Percentiles rank a stretch among this genome's conserved stretches.
These are phyloP conservation scores for Ophiostoma perfectum DNA, from an alignment of 2,329 filamentous ascomycete genomes.

Conservation along the genomic window DNA sequence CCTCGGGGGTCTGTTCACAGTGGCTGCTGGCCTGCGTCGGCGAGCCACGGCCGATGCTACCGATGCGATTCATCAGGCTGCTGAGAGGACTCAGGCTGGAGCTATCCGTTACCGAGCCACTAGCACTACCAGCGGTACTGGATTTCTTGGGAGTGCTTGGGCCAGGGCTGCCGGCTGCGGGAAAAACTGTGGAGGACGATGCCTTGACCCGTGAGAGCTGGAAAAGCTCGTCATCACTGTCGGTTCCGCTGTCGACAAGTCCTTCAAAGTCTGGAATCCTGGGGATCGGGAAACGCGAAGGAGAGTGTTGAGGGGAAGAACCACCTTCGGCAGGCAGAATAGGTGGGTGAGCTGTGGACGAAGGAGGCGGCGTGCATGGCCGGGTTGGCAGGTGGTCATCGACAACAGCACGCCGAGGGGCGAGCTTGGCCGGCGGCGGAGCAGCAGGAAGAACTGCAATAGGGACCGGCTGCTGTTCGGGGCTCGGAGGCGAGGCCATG, in stretches of 20 bases:
- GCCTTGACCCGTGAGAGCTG: constrained; percentile 15
- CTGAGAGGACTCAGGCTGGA: constrained; percentile 37
- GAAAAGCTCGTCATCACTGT: constrained; percentile 37
- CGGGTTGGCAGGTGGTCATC: background rate
- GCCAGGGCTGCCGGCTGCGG: background rate
- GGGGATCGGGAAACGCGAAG: constrained; percentile 18
- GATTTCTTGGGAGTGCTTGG: constrained; percentile 12
- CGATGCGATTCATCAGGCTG: constrained; percentile 41
- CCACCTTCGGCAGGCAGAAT: background rate
- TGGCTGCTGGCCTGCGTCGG: constrained; percentile 41
- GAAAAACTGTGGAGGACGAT: background rate
- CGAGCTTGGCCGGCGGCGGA: constrained; percentile 15
- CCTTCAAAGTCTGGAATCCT: constrained; percentile 23
- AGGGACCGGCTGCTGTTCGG: constrained; percentile 13
- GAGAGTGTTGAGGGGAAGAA: background rate
- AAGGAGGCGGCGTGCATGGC: constrained; percentile 7
- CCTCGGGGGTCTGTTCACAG: constrained; percentile 37
- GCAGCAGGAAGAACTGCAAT: constrained; percentile 9
- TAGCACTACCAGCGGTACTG: background rate
- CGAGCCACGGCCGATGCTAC: constrained; percentile 42
- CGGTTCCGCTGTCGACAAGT: constrained; percentile 38
- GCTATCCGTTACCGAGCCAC: background rate
- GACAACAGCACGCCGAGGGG: background rate
- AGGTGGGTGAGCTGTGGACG: background rate
- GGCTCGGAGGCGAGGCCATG: constrained; percentile 9